Conservation (phyloP, 352 stramenopile genomes). For the Pythium volutum region DNA sequence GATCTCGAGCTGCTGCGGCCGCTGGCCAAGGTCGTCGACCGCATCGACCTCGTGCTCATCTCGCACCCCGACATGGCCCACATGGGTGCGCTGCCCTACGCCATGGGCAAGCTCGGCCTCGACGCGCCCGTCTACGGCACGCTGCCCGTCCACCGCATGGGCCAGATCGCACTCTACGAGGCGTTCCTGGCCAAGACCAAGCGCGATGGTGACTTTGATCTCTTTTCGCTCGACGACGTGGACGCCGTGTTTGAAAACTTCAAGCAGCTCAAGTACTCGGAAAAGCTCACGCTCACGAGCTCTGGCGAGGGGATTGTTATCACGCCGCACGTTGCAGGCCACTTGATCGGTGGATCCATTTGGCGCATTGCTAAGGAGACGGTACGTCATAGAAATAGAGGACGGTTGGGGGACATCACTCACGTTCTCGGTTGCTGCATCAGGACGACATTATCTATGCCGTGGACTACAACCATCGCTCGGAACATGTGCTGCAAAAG, state of each 20-base stretch:
- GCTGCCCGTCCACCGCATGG: constrained; percentile 95
- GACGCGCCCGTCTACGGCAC: constrained; percentile 92
- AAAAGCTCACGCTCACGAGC: constrained; percentile 88
- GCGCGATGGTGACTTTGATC: constrained; percentile 88
- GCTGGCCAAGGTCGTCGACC: constrained; percentile 77
- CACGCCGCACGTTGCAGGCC: constrained; percentile 92
- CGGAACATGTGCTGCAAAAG: constrained; percentile 93
- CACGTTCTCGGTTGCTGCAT: neutral
- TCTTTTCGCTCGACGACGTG: constrained; percentile 93
- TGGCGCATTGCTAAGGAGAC: constrained; percentile 95
- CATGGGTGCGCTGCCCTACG: constrained; percentile 89
- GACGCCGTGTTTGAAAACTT: constrained; percentile 92
- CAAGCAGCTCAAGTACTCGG: constrained; percentile 95
- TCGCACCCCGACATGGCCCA: constrained; percentile 88
- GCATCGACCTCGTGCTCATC: constrained; percentile 88
- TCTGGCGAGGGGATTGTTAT: constrained; percentile 89
- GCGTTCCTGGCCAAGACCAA: constrained; percentile 91
- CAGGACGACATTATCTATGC: constrained; percentile 93
- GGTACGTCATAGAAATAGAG: constrained; percentile 24
- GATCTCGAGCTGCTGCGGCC: constrained; percentile 80
- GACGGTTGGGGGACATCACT: neutral
- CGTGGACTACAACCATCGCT: constrained; percentile 93
- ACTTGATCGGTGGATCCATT: constrained; percentile 94
- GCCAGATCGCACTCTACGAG: constrained; percentile 96
- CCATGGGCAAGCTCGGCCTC: constrained; percentile 80